Evolutionary conservation across 306 rosid genomes (phyloP).

Genomic region (Lupinus albus): DNA sequence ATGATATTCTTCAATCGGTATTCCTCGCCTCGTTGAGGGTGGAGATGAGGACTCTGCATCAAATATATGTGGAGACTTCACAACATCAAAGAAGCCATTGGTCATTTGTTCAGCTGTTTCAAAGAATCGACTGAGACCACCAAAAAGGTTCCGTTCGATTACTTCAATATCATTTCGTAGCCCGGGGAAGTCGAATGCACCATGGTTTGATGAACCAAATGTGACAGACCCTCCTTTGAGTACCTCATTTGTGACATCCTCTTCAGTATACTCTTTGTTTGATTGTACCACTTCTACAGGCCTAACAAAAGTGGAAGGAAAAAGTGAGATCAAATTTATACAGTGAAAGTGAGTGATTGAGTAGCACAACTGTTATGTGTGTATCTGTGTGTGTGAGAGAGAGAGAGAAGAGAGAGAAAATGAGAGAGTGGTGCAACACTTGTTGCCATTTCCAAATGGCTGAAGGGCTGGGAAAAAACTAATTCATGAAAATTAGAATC

Average conservation of each 20-base stretch:
- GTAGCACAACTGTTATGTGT: background rate
- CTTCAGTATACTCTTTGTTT: conserved; percentile 76
- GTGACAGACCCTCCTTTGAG: conserved; percentile 60
- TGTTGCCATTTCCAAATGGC: conserved; percentile 4
- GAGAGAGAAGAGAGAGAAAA: no score
- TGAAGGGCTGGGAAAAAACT: background rate
- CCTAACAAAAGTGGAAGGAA: conserved; percentile 48
- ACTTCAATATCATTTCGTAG: conserved; percentile 66
- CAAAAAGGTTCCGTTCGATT: conserved; percentile 57
- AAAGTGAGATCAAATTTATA: background rate
- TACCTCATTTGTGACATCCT: conserved; percentile 71
- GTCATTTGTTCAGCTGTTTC: conserved; percentile 78
- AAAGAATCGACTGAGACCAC: conserved; percentile 61
- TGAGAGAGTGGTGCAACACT: background rate
- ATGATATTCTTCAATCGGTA: conserved; percentile 56
- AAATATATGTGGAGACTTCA: conserved; percentile 46
- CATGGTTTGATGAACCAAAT: conserved; percentile 51
- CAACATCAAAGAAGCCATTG: conserved; percentile 56
- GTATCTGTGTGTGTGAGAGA: no score
- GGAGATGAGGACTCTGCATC: conserved; percentile 57
- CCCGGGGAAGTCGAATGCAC: conserved; percentile 70
- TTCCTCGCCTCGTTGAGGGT: conserved; percentile 51
- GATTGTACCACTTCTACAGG: conserved; percentile 78
- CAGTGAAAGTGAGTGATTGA: background rate
- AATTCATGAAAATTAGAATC: conserved; percentile 12